Percentiles rank a stretch among this genome's conserved stretches.
These are phyloP conservation scores for Lathyrus aphaca DNA, from an alignment of 306 rosid genomes.

Conservation along the genomic window DNA sequence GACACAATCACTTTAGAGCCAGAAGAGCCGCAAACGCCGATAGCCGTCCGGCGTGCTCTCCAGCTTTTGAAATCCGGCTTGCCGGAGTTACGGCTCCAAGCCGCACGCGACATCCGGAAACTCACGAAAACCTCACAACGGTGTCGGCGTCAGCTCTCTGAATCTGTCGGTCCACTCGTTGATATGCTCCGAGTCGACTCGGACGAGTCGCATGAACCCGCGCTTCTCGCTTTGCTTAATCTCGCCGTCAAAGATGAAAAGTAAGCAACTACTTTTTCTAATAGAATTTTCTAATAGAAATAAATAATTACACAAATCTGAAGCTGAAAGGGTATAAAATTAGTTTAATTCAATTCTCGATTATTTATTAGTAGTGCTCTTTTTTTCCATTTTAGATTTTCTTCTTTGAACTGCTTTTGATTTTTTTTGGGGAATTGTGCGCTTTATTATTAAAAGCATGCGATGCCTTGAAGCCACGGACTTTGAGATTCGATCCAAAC, in stretches of 20 bases:
- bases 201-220: constrained; percentile 66
- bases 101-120: constrained; percentile 81
- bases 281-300: background rate
- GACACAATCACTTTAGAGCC: constrained; percentile 37
- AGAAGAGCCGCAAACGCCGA: constrained; percentile 49
- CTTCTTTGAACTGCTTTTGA: constrained; percentile 33
- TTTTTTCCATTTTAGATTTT: background rate
- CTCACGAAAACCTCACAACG: constrained; percentile 91
- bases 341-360: background rate
- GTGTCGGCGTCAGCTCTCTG: constrained; percentile 83
- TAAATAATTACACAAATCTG: background rate
- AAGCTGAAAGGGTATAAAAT: background rate
- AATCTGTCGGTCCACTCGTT: constrained; percentile 66
- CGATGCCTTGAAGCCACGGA: constrained; percentile 41
- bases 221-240: constrained; percentile 90
- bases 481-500: constrained; percentile 34
- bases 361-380: background rate
- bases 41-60: constrained; percentile 70
- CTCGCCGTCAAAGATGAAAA: constrained; percentile 96
- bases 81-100: constrained; percentile 56
- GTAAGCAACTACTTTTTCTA: constrained; percentile 40
- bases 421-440: constrained; percentile 34
- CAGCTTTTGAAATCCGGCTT: constrained; percentile 66
- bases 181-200: constrained; percentile 67
- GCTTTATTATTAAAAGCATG: constrained; percentile 16